phyloP scores from a whole-genome alignment of 176 grass and related monocot species.

The Phoenix roebelenii region DNA sequence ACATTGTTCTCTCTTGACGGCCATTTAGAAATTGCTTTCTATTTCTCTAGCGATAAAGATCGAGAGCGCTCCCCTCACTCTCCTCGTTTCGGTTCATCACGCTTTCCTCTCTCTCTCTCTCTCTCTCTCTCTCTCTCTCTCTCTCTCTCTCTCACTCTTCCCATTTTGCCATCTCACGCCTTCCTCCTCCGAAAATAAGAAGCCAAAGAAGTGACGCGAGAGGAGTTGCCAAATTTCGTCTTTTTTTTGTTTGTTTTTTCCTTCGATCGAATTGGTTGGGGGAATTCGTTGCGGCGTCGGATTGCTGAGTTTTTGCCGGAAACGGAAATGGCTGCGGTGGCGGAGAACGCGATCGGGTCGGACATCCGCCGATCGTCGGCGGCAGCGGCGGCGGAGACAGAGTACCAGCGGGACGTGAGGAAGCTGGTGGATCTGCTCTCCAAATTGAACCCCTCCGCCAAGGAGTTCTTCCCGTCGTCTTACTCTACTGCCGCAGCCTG shows the following conservation, averaged over 20 bases:
- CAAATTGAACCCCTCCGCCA: conserved; percentile 79
- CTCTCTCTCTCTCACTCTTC: neutral
- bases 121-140: neutral
- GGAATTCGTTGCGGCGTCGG: neutral
- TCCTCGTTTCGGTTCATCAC: conserved; percentile 9
- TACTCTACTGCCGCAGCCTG: conserved; percentile 10
- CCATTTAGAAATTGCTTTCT: neutral
- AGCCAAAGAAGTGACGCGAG: too few species aligned
- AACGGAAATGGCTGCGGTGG: conserved; percentile 65
- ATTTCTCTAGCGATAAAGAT: neutral
- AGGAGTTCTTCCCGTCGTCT: conserved; percentile 74
- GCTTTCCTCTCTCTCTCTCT: neutral
- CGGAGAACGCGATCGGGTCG: conserved; percentile 31
- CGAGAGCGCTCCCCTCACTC: conserved; percentile 5
- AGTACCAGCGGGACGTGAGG: conserved; percentile 56
- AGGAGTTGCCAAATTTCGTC: conserved; percentile 1
- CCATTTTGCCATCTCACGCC: neutral
- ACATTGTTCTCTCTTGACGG: neutral
- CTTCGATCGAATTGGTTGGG: conserved; percentile 10
- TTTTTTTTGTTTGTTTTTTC: too few species aligned
- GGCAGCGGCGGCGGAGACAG: conserved; percentile 24
- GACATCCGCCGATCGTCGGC: neutral
- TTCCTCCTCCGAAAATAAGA: too few species aligned
- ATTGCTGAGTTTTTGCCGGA: neutral
- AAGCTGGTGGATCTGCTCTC: conserved; percentile 83